phyloP scores from a whole-genome alignment of 768 basidiomycete genomes.

The Xerocomus spinulosus region DNA sequence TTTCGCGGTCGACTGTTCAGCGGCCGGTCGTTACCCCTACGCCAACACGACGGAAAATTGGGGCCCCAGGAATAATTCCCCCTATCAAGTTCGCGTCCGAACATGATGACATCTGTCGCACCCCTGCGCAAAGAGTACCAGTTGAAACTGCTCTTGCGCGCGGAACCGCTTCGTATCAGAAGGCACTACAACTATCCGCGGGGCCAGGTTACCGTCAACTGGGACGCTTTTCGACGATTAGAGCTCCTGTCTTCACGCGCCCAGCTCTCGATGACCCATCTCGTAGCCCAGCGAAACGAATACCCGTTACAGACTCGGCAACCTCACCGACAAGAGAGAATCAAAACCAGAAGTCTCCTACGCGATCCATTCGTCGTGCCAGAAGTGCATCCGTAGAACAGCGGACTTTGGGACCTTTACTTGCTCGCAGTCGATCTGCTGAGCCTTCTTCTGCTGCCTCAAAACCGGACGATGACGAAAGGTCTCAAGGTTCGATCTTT shows the following conservation, averaged over 20 bases:
- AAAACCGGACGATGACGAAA: conserved; percentile 11
- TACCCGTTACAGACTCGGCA: conserved; percentile 26
- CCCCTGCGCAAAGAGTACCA: conserved; percentile 63
- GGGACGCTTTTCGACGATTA: conserved; percentile 11
- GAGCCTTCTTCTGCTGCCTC: conserved; percentile 16
- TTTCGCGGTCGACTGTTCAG: conserved; percentile 18
- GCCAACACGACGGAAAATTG: conserved; percentile 19
- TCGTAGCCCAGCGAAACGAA: conserved; percentile 34
- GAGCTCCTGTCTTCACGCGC: conserved; percentile 38
- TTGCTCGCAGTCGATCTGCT: conserved; percentile 29
- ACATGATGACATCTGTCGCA: conserved; percentile 40
- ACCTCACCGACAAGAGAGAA: conserved; percentile 23
- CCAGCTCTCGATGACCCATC: conserved; percentile 36
- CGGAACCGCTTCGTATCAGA: conserved; percentile 48
- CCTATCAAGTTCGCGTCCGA: conserved; percentile 34
- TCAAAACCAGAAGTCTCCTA: conserved; percentile 12
- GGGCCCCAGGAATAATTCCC: conserved; percentile 15
- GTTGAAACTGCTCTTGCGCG: conserved; percentile 48
- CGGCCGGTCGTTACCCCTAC: conserved; percentile 30
- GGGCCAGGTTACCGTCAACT: conserved; percentile 18
- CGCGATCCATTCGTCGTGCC: conserved; percentile 17
- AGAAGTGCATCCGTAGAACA: conserved; percentile 37
- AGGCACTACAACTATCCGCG: conserved; percentile 35
- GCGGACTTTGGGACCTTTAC: conserved; percentile 9
- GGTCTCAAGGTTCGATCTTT: conserved; percentile 20